A percentile compares a stretch with the other conserved stretches of the same genome.
phyloP scores from a whole-genome alignment of 2,329 filamentous ascomycete species.

The Verticillium dahliae region DNA sequence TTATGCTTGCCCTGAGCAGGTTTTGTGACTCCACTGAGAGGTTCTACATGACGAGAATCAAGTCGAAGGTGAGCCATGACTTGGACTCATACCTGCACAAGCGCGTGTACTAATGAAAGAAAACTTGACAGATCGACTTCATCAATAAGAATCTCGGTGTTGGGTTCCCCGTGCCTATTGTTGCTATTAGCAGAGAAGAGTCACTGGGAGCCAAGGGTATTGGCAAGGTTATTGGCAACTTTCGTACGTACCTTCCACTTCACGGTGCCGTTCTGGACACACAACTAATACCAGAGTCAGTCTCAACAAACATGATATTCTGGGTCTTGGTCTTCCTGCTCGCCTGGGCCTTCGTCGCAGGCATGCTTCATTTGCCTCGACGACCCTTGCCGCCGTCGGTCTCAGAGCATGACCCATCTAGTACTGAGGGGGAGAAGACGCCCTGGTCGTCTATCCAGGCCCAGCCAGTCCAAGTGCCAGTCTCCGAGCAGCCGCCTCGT shows the following conservation, averaged over 20 bases:
- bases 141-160: constrained; percentile 44
- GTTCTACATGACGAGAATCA: constrained; percentile 23
- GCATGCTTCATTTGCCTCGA: not conserved
- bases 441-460: not conserved
- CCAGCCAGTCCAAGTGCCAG: no score
- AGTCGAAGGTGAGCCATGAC: constrained; percentile 21
- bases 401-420: not conserved
- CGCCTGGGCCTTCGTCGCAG: constrained; percentile 6
- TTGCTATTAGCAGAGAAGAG: constrained; percentile 33
- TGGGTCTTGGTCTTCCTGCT: constrained; percentile 24
- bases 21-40: constrained; percentile 13
- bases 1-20: constrained; percentile 21
- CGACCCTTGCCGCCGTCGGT: not conserved
- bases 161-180: constrained; percentile 42
- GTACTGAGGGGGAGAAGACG: not conserved
- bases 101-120: not conserved
- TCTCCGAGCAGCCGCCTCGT: not conserved
- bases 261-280: not conserved
- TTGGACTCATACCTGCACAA: not conserved
- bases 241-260: constrained; percentile 25
- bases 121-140: constrained; percentile 34
- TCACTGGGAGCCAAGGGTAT: constrained; percentile 25
- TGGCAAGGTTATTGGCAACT: constrained; percentile 36
- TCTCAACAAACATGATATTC: constrained; percentile 25
- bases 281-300: constrained; percentile 12